phyloP scores from a whole-genome alignment of 139 green algal species.

The Auxenochlorella pyrenoidosa region DNA sequence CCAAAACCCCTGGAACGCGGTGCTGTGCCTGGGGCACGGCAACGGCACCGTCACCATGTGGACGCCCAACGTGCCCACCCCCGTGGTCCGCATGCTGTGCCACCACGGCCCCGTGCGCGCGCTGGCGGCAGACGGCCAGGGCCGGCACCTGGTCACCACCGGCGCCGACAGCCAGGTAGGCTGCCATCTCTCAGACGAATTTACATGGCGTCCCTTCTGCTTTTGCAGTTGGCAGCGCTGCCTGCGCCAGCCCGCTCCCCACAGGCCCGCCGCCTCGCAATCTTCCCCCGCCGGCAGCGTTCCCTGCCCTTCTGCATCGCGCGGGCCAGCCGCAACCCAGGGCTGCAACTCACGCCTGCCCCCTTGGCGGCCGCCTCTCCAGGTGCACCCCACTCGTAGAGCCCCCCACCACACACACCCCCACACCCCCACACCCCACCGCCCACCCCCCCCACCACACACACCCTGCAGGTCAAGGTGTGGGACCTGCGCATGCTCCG shows the following conservation, averaged over 20 bases:
- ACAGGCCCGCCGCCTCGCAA: no score
- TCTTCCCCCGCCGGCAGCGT: no score
- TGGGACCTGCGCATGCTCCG: constrained; percentile 94
- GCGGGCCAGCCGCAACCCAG: no score
- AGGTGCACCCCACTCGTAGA: no score
- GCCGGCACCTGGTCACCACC: constrained; percentile 88
- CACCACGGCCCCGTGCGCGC: constrained; percentile 84
- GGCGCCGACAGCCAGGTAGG: constrained; percentile 85
- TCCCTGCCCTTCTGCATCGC: no score
- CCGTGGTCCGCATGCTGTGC: constrained; percentile 93
- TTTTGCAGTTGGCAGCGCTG: neutral
- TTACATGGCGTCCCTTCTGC: neutral
- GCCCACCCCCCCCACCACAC: neutral
- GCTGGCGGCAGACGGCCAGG: constrained; percentile 80
- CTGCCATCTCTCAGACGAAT: no score
- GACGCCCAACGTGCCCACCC: constrained; percentile 92
- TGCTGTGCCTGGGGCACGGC: constrained; percentile 86
- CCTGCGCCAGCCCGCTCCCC: neutral
- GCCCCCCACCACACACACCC: neutral
- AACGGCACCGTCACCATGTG: constrained; percentile 95
- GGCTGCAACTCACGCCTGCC: no score
- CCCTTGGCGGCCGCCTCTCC: no score
- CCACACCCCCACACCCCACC: neutral
- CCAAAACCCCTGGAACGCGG: constrained; percentile 92
- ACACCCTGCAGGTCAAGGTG: constrained; percentile 66